phyloP scores from a whole-genome alignment of 164 flowering plant genomes.

The Chimonanthus salicifolius region DNA sequence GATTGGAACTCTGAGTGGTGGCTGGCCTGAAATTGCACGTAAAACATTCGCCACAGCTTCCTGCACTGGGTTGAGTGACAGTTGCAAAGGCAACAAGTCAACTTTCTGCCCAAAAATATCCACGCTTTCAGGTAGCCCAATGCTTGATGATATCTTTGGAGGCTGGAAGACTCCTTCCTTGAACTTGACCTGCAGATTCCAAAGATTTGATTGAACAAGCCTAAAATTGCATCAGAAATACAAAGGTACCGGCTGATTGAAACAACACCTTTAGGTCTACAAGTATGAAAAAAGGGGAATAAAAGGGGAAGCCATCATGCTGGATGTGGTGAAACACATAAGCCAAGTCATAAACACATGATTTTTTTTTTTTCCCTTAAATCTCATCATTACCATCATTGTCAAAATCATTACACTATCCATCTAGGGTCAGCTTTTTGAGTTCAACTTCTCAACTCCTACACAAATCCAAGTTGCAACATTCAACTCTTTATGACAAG shows the following conservation, averaged over 20 bases:
- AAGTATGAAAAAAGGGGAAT: not conserved
- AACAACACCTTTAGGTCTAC: not conserved
- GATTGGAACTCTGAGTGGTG: slow-evolving; percentile 70
- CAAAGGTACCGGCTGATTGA: no score
- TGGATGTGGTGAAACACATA: not conserved
- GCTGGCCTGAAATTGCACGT: slow-evolving; percentile 71
- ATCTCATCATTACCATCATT: no score
- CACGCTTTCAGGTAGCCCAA: slow-evolving; percentile 60
- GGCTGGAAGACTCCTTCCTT: slow-evolving; percentile 82
- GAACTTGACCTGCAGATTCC: slow-evolving; percentile 56
- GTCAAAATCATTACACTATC: no score
- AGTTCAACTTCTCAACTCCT: no score
- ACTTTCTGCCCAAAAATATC: slow-evolving; percentile 78
- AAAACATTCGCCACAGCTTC: slow-evolving; percentile 51
- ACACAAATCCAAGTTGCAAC: no score
- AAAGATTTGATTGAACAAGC: not conserved
- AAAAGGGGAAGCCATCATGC: not conserved
- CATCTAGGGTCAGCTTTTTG: no score
- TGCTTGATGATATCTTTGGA: slow-evolving; percentile 70
- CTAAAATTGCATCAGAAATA: not conserved
- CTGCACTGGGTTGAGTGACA: slow-evolving; percentile 60
- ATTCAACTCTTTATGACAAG: no score
- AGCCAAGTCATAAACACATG: no score
- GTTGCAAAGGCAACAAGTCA: slow-evolving; percentile 54
- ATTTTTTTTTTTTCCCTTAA: no score